Evolutionary conservation across 345 rosid species (phyloP), one percentile per base, ranked within the genome.

Genomic region (Schrenkiella parvula): DNA sequence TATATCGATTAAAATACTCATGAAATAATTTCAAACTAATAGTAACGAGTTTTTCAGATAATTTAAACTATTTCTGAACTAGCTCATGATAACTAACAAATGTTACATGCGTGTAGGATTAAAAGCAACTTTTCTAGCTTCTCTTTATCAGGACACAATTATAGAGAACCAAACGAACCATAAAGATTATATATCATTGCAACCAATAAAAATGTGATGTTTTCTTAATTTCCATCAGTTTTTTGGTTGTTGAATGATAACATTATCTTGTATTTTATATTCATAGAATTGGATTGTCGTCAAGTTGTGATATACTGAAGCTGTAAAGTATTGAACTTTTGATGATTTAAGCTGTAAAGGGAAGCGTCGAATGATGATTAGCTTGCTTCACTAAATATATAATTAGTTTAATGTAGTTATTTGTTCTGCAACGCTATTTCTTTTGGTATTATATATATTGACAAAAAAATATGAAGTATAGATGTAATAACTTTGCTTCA

Each of bases 281-380:
- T 3, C 5, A 37, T 37, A 35, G 14, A 42, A 39, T 39, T 41
- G 32, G 22, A 23, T 61, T 75, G 41, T 42, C 58, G 50, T 53
- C 48, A 43, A 75, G 35, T 52, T 68, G 63, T 51, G 65, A 75
- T 54, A 32, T 55, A n/a, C n/a, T 32, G 61, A 75, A 43, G 74
- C 74, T 75, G 79, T 69, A 75, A 75, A 75, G 79, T 55, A 55
- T 22, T 32, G 61, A 75, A 5, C 8, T 55, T 17, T 18, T 17
- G 23, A 15, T 31, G 60, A 47, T 56, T 66, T 55, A 66, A 39
- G 67, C 72, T 74, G 78, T 67, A 74, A 74, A 74, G 78, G 44
- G 62, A 32, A 22, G 73, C 43, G 46, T 60, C 48, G 48, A 60
- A 66, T 67, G 68, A 74, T 74, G 52, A 71, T 71, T 58, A 66